A percentile compares a stretch with the other conserved stretches of the same genome.
Evolutionary conservation across 83 land plant genomes (phyloP).

Genomic region (Diphasiastrum complanatum): DNA sequence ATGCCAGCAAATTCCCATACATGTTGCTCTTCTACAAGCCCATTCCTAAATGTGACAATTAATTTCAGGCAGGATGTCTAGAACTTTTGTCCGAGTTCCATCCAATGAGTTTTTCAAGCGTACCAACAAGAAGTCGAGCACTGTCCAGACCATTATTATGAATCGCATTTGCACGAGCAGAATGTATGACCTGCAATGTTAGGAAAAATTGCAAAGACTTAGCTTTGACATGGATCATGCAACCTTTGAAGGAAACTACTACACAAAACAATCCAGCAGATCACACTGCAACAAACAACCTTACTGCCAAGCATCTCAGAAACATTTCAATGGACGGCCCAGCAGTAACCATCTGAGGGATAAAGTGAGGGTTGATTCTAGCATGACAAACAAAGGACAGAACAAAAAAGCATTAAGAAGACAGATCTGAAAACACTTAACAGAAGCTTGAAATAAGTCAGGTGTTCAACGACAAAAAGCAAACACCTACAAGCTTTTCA

Average conservation of each 20-base stretch:
- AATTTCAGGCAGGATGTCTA: background rate
- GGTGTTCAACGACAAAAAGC: too few species aligned
- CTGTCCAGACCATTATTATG: conserved; percentile 82
- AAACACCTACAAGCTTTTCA: background rate
- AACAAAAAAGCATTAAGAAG: too few species aligned
- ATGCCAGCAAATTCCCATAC: too few species aligned
- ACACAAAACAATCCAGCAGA: background rate
- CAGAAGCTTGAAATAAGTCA: too few species aligned
- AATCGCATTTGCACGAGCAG: conserved; percentile 94
- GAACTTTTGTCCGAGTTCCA: background rate
- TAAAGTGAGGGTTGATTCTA: too few species aligned
- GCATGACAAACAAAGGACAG: too few species aligned
- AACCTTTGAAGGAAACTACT: background rate
- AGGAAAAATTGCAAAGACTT: background rate
- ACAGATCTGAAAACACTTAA: too few species aligned
- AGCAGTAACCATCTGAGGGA: too few species aligned
- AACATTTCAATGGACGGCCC: too few species aligned
- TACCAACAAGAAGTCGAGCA: conserved; percentile 88
- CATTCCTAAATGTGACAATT: background rate
- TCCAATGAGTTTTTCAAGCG: background rate
- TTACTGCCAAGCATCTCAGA: too few species aligned
- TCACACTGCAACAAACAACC: too few species aligned
- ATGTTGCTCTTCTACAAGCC: too few species aligned
- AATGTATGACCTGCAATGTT: conserved; percentile 65
- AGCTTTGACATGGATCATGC: background rate